Percentiles rank a stretch among this genome's conserved stretches.
Conservation (phyloP, 1,284 basidiomycete genomes). For the Rhizoctonia solani region DNA sequence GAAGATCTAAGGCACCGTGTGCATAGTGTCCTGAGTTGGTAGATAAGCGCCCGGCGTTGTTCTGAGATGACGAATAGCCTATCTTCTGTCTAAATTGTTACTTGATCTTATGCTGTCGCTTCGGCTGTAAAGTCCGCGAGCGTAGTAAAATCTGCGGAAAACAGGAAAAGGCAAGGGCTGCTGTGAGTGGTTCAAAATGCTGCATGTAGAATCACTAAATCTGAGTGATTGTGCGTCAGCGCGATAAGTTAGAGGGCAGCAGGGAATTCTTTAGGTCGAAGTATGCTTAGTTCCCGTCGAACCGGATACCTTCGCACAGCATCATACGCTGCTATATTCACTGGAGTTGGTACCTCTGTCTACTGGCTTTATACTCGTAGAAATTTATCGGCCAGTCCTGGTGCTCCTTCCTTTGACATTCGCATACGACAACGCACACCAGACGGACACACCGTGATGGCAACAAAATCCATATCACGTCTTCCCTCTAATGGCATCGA, state of each 20-base stretch:
- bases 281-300: background rate
- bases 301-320: background rate
- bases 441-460: slow-evolving; percentile 31
- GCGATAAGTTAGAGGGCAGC: background rate
- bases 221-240: background rate
- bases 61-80: no score
- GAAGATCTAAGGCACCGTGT: no score
- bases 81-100: no score
- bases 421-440: slow-evolving; percentile 26
- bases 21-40: no score
- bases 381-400: background rate
- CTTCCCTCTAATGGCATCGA: slow-evolving; percentile 63
- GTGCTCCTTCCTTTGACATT: slow-evolving; percentile 30
- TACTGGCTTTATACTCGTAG: background rate
- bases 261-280: background rate
- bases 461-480: slow-evolving; percentile 50
- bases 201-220: no score
- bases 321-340: background rate
- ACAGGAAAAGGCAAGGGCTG: no score
- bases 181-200: no score
- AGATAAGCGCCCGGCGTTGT: no score
- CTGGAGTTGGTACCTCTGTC: background rate
- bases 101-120: no score
- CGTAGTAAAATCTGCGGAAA: no score
- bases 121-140: no score